Conservation (phyloP, 768 basidiomycete genomes). For the Trametes punicea region DNA sequence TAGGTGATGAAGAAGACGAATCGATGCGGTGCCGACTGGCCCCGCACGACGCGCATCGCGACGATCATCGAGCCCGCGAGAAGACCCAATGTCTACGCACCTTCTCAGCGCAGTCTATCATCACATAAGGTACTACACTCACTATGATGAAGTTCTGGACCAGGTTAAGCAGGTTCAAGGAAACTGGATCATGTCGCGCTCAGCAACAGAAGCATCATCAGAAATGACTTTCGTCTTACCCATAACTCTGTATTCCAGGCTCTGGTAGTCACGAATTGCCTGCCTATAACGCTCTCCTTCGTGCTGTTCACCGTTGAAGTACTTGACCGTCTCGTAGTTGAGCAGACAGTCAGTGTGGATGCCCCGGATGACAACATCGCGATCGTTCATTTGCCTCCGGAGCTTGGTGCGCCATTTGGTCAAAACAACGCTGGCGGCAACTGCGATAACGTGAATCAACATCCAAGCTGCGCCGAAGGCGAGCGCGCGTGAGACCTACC, state of each 20-base stretch:
- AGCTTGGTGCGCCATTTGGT: constrained; percentile 73
- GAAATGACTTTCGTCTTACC: constrained; percentile 39
- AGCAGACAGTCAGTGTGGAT: constrained; percentile 81
- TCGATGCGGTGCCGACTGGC: constrained; percentile 48
- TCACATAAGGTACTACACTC: constrained; percentile 25
- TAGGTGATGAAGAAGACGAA: constrained; percentile 85
- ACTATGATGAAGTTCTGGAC: constrained; percentile 82
- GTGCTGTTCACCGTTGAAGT: constrained; percentile 83
- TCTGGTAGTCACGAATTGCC: constrained; percentile 73
- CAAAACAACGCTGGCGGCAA: constrained; percentile 49
- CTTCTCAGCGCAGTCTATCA: background rate
- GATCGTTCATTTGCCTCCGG: constrained; percentile 78
- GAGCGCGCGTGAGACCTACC: constrained; percentile 41
- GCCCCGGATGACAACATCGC: constrained; percentile 74
- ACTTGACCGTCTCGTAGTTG: constrained; percentile 85
- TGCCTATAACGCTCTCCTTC: constrained; percentile 69
- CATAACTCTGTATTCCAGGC: constrained; percentile 69
- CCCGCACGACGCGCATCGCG: constrained; percentile 59
- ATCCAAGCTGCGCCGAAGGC: background rate
- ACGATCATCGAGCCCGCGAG: constrained; percentile 82
- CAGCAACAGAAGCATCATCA: background rate
- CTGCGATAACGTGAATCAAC: constrained; percentile 29
- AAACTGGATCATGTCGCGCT: constrained; percentile 38
- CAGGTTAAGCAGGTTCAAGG: constrained; percentile 72
- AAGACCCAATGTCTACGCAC: constrained; percentile 63